phyloP scores from a whole-genome alignment of 1,139 yeast species.

The Yamadazyma triangularis region DNA sequence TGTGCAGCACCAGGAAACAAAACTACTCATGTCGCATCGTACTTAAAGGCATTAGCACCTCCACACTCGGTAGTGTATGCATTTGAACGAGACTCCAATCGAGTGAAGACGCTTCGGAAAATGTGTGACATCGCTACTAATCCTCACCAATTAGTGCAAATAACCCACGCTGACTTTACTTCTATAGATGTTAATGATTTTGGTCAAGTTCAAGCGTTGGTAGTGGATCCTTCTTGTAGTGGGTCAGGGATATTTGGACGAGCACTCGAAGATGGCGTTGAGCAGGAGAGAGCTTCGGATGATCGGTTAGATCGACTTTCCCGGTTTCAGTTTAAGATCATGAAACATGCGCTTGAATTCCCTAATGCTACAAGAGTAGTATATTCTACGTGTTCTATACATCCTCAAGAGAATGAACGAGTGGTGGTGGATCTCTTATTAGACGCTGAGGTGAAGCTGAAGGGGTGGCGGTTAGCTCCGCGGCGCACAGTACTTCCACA shows the following conservation, averaged over 20 bases:
- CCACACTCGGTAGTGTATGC: conserved; percentile 57
- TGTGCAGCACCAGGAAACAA: conserved; percentile 99
- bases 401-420: conserved; percentile 87
- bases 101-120: conserved; percentile 67
- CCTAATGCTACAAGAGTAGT: conserved; percentile 78
- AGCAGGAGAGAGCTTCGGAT: conserved; percentile 42
- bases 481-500: conserved; percentile 63
- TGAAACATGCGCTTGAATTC: conserved; percentile 81
- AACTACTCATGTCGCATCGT: conserved; percentile 86
- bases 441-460: conserved; percentile 53
- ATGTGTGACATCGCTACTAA: conserved; percentile 85
- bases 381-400: conserved; percentile 93
- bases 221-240: conserved; percentile 96
- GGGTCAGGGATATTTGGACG: conserved; percentile 97
- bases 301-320: conserved; percentile 70
- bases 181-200: conserved; percentile 57
- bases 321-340: conserved; percentile 80
- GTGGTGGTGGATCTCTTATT: conserved; percentile 75
- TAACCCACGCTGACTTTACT: conserved; percentile 86
- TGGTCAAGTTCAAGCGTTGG: conserved; percentile 65
- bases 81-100: conserved; percentile 74
- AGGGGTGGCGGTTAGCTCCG: conserved; percentile 74
- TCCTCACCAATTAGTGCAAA: conserved; percentile 46
- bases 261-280: conserved; percentile 47
- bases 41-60: conserved; percentile 21